phyloP scores from a whole-genome alignment of 345 rosid genomes.

The Salix brachista region DNA sequence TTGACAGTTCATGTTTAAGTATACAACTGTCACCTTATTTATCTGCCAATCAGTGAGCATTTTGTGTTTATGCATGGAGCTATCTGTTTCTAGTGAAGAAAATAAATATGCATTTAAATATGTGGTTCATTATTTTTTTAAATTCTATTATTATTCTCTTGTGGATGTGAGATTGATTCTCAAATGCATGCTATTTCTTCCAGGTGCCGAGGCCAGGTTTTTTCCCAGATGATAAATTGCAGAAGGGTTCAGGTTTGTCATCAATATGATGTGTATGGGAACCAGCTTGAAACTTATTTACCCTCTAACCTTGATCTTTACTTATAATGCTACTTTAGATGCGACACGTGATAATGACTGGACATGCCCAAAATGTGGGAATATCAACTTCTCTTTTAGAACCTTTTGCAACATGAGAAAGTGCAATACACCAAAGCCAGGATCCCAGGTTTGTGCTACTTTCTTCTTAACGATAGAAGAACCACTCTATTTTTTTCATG shows the following conservation, averaged over 20 bases:
- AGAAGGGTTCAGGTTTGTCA: slow-evolving; percentile 50
- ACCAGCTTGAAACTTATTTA: neutral
- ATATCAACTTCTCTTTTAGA: slow-evolving; percentile 91
- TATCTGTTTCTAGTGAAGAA: neutral
- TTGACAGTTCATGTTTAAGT: neutral
- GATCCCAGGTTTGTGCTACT: slow-evolving; percentile 68
- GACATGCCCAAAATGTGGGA: slow-evolving; percentile 97
- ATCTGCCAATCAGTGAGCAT: neutral
- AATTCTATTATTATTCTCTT: neutral
- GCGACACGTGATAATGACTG: slow-evolving; percentile 88
- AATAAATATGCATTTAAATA: neutral
- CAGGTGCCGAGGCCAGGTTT: slow-evolving; percentile 89
- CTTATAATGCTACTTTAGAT: slow-evolving; percentile 39
- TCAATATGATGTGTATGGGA: neutral
- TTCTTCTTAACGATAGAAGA: neutral
- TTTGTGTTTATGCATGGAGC: neutral
- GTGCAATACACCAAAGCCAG: slow-evolving; percentile 97
- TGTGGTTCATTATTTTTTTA: neutral
- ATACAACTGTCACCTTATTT: neutral
- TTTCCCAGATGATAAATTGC: slow-evolving; percentile 72
- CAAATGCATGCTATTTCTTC: neutral
- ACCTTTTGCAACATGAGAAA: slow-evolving; percentile 97
- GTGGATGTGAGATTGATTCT: neutral
- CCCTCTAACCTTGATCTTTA: slow-evolving; percentile 6
- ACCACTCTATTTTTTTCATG: neutral